Base-by-base conservation (phyloP, 192 early-diverging fungal genomes). In the Kickxella alabastrina region DNA sequence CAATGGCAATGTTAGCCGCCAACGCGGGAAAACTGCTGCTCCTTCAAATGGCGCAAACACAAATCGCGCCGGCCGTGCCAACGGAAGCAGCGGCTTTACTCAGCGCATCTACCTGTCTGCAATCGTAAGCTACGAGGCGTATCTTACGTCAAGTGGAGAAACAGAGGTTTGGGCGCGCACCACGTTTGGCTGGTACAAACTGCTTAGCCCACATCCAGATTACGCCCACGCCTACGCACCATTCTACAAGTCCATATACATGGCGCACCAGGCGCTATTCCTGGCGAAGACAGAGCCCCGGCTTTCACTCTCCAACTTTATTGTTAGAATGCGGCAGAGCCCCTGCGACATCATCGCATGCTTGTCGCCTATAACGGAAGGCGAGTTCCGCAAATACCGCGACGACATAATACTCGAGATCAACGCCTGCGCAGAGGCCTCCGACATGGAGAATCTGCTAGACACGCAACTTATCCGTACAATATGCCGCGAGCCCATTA, bases 101-200 rank as follows among this genome's bases (percentile, higher is more conserved):
- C 74, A 77, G 59, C 67, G 68, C 27, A 65, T 77, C 31, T 50
- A 57, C 17, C 55, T 77, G 18, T 65, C 61, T 10, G 66, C 75
- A 2, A 66, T 77, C 18, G 37, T 71, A 18, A 61, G 65, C 49
- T 77, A 67, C 49, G 60, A 77, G 32, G 57, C 62, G 13, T 59
- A 59, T 38, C 14, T 49, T 25, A 51, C 54, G 14, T 34, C 43
- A 19, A 52, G 22, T 12, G 65, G 60, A n/a, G 40, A 56, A 14
- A 62, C 67, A 5, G 66, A 65, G 18, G 52, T 77, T 28, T 77
- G 75, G 75, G 54, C 71, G 18, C 55, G 62, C n/a, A 77, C 75
- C 10, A 55, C 54, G 10, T 77, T 77, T 55, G 75, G 59, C 6
- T 77, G 62, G 62, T 77, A 77, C 45, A 77, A 71, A 45, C 56